Base-by-base conservation (phyloP, 192 early-diverging fungal species). In the Linnemannia hyalina region DNA sequence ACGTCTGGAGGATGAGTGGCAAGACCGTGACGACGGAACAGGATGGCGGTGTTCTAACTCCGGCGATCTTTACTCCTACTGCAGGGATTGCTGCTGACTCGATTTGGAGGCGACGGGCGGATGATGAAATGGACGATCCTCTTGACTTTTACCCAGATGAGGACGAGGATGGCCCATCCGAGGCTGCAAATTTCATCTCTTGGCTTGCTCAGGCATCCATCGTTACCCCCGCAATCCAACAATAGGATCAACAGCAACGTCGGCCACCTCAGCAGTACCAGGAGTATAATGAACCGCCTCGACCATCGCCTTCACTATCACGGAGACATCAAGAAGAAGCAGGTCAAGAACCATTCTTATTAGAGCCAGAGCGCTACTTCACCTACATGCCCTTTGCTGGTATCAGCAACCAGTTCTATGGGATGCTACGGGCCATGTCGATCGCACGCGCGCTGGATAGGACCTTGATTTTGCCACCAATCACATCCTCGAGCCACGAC, bases 331-430 rank as follows among this genome's bases (percentile, higher is more conserved):
- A 22, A 75, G 20, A 4, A 57, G 26, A 32, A 15, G 11, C 29
- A 32, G 60, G 10, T 4, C 60, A 65, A 26, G 60, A 65, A 11
- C 13, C 60, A 73, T 16, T 49, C 23, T 22, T 47, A 47, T 35
- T 47, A 3, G 42, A 46, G 23, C 72, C 72, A 49, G 72, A 47
- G 2, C 72, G 72, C 72, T 73, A 73, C 29, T 73, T 75, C 36
- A 75, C 74, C 54, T 75, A 75, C 36, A 20, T 54, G 20, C 74
- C 74, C 7, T 75, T 11, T 57, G 74, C 74, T 9, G 74, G 74
- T 23, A 40, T 75, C 46, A 54, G 46, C 35, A 75, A 75, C 52
- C 74, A 75, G 52, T 75, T 75, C 36, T 75, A 75, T 36, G 46
- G 74, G 6, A 75, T 75, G 74, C 23, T 75, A 22, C 52, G 74